Evolutionary conservation across 106 monocot species (phyloP).

Genomic region (Alisma plantagoaquatica): DNA sequence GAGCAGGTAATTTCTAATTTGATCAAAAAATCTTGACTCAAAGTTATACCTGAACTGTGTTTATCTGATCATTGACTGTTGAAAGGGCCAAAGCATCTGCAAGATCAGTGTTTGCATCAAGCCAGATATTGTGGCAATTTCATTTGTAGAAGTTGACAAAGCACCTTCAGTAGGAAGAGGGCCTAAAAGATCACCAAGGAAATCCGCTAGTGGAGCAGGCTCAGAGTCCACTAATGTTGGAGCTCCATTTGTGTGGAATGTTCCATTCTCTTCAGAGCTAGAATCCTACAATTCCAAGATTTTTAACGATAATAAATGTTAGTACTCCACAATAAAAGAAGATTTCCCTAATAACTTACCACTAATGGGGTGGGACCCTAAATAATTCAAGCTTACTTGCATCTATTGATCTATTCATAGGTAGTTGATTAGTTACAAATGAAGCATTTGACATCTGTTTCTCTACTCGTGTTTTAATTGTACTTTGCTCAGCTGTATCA

Average conservation of each 20-base stretch:
- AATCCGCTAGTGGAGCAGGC: slow-evolving; percentile 42
- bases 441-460: slow-evolving; percentile 86
- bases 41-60: too few relatives aligned
- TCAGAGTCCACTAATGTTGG: slow-evolving; percentile 34
- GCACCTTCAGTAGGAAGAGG: slow-evolving; percentile 91
- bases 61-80: too few relatives aligned
- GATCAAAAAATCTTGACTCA: too few relatives aligned
- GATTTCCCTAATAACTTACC: too few relatives aligned
- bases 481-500: slow-evolving; percentile 97
- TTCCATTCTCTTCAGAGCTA: slow-evolving; percentile 27
- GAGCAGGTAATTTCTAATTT: too few relatives aligned
- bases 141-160: slow-evolving; percentile 21
- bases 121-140: too few relatives aligned
- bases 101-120: too few relatives aligned
- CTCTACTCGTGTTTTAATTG: slow-evolving; percentile 75
- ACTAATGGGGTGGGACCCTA: slow-evolving; percentile 71
- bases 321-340: too few relatives aligned
- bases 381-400: too few relatives aligned
- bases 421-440: slow-evolving; percentile 66
- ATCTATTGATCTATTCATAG: slow-evolving; percentile 55
- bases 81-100: too few relatives aligned
- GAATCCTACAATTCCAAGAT: slow-evolving; percentile 71
- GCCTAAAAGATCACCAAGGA: slow-evolving; percentile 86
- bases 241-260: slow-evolving; percentile 40
- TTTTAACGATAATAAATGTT: too few relatives aligned